A percentile compares a stretch with the other conserved stretches of the same genome.
Conservation (phyloP, 2,329 filamentous ascomycete genomes). For the Emmonsiellopsis sp. region DNA sequence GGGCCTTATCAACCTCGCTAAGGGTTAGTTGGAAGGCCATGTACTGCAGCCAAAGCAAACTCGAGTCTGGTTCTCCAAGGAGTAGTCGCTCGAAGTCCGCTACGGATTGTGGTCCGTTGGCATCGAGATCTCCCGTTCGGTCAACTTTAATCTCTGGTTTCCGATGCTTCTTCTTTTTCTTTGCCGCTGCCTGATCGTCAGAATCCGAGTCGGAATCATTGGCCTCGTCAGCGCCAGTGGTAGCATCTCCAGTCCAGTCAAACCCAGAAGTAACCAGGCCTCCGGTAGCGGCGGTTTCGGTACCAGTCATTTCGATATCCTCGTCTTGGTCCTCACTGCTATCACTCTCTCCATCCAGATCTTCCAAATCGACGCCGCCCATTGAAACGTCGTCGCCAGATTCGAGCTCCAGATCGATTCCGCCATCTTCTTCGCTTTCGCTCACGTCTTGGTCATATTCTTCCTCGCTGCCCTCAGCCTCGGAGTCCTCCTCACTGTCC, state of each 20-base stretch:
- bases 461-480: slow-evolving; percentile 26
- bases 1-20: slow-evolving; percentile 77
- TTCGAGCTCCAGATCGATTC: slow-evolving; percentile 22
- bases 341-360: slow-evolving; percentile 38
- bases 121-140: slow-evolving; percentile 82
- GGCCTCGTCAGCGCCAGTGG: slow-evolving; percentile 32
- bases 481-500: slow-evolving; percentile 44
- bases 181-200: slow-evolving; percentile 35
- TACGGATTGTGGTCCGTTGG: slow-evolving; percentile 75
- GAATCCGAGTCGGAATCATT: slow-evolving; percentile 39
- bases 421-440: slow-evolving; percentile 25
- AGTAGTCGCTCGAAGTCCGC: slow-evolving; percentile 91
- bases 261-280: slow-evolving; percentile 68
- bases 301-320: slow-evolving; percentile 34
- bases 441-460: slow-evolving; percentile 38
- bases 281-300: slow-evolving; percentile 25
- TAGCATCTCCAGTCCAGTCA: slow-evolving; percentile 69
- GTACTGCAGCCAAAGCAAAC: slow-evolving; percentile 87
- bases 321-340: slow-evolving; percentile 38
- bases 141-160: slow-evolving; percentile 76
- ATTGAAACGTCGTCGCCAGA: slow-evolving; percentile 28
- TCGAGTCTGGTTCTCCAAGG: slow-evolving; percentile 87
- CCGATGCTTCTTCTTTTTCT: slow-evolving; percentile 59
- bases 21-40: slow-evolving; percentile 98
- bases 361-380: slow-evolving; percentile 37